Base-by-base conservation (phyloP, 495 filamentous ascomycete species). In the Ascodesmis nigricans region DNA sequence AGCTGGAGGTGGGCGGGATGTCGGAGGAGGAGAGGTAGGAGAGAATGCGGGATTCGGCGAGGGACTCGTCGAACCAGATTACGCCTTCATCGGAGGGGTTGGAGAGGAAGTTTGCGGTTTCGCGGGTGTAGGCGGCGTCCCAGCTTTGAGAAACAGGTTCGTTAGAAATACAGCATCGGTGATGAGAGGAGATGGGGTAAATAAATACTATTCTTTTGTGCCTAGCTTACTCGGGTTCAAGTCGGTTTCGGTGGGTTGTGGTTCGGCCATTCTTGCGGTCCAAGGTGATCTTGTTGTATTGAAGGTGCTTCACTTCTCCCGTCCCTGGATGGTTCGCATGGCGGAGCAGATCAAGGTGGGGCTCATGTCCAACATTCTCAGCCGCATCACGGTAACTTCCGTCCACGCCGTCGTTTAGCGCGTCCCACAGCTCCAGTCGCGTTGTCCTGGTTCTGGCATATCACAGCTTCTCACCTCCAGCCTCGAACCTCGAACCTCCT, bases 61-160 rank as follows among this genome's bases (percentile, higher is more conserved):
- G 58, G 9, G 70, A 68, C 56, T 79, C 75, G 55, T 67, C 63
- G 63, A 80, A 80, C 75, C 75, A 80, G 40, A 76, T 65, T 10
- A 71, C 73, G 21, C 75, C 75, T 36, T 63, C 65, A 59, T 78
- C 71, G 21, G 55, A 30, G 4, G 67, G 64, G 58, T 77, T 61
- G 32, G 53, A 39, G 16, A 63, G 47, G 58, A 74, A 66, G 55
- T 78, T 79, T 31, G 41, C 36, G 22, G 74, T 49, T 44, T 80
- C 75, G 36, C 39, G 46, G 0, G 54, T 50, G 61, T 80, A 80
- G 46, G 73, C 58, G 19, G 44, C 44, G 49, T 80, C 74, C 75
- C 75, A 80, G 58, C 73, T 78, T 37, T 41, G 4, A 22, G 31
- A 16, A 23, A 9, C 16, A 37, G 19, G 29, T 30, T 20, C 11